phyloP scores from a whole-genome alignment of 805 yeast species.

The Maudiozyma saulgeensis region DNA sequence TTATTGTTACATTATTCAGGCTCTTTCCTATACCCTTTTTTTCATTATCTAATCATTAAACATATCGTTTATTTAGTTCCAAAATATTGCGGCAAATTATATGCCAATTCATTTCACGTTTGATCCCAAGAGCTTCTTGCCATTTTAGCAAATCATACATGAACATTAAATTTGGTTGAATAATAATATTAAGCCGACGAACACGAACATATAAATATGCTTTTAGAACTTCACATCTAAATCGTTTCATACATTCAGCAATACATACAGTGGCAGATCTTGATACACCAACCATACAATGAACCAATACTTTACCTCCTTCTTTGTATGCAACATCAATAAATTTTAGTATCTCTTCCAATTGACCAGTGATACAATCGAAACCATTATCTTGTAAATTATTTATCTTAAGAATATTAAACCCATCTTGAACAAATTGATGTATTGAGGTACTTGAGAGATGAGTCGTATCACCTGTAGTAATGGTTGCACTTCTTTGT shows the following conservation, averaged over 20 bases:
- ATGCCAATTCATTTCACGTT: constrained; percentile 79
- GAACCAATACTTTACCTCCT: constrained; percentile 58
- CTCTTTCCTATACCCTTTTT: too few species aligned
- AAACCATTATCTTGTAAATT: constrained; percentile 88
- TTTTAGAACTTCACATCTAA: constrained; percentile 54
- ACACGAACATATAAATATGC: constrained; percentile 89
- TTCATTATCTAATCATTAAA: constrained; percentile 13
- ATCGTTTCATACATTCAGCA: constrained; percentile 83
- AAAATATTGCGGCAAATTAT: constrained; percentile 76
- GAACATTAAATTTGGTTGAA: constrained; percentile 86
- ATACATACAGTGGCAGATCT: constrained; percentile 92
- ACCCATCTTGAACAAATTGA: constrained; percentile 21
- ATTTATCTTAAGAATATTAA: constrained; percentile 42
- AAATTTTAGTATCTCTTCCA: constrained; percentile 56
- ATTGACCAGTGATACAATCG: constrained; percentile 55
- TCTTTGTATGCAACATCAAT: constrained; percentile 44
- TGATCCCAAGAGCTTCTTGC: constrained; percentile 26
- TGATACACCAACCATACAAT: constrained; percentile 93
- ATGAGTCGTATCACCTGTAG: neutral
- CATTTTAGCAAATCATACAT: constrained; percentile 78
- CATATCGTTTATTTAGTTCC: constrained; percentile 61
- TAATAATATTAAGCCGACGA: constrained; percentile 79
- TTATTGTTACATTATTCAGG: neutral
- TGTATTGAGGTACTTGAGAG: neutral
- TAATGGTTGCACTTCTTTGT: constrained; percentile 5